Evolutionary conservation across 768 basidiomycete genomes (phyloP).

Genomic region (Termitomyces sp.): DNA sequence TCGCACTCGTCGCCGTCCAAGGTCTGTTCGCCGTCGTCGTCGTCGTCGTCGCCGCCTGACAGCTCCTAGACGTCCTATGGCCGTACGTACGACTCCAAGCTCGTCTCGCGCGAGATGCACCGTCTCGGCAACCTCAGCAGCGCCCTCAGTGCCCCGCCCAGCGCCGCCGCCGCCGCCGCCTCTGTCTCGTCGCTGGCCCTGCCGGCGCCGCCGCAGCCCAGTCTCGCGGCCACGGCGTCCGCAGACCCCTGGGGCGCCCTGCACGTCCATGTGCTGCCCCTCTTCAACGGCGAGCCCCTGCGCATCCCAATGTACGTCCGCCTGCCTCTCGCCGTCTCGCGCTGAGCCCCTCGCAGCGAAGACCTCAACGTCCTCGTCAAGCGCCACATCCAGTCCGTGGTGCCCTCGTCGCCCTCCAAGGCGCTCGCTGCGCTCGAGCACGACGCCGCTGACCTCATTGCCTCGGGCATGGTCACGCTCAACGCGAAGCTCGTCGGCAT

Average conservation of each 20-base stretch:
- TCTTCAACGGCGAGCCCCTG: constrained; percentile 89
- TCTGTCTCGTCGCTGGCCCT: constrained; percentile 42
- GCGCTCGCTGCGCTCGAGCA: constrained; percentile 68
- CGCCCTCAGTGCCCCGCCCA: constrained; percentile 46
- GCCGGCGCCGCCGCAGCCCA: constrained; percentile 32
- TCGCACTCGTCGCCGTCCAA: constrained; percentile 49
- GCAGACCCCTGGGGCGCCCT: constrained; percentile 79
- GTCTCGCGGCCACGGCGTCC: constrained; percentile 34
- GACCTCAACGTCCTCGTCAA: constrained; percentile 81
- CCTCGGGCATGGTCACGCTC: constrained; percentile 86
- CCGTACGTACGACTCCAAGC: constrained; percentile 74
- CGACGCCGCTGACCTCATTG: constrained; percentile 80
- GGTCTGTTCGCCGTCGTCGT: constrained; percentile 15
- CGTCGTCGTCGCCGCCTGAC: neutral
- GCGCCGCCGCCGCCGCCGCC: constrained; percentile 34
- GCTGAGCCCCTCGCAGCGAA: constrained; percentile 45
- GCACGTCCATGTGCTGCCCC: constrained; percentile 81
- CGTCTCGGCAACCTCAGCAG: constrained; percentile 61
- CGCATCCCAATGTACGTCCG: constrained; percentile 72
- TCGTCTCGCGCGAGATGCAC: constrained; percentile 83
- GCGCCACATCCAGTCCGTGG: constrained; percentile 67
- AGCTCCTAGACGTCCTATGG: constrained; percentile 44
- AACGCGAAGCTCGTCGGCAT: constrained; percentile 75
- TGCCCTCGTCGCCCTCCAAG: constrained; percentile 68
- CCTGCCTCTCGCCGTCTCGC: neutral